Conservation (phyloP, 1,284 basidiomycete genomes). For the Ganoderma boninense region DNA sequence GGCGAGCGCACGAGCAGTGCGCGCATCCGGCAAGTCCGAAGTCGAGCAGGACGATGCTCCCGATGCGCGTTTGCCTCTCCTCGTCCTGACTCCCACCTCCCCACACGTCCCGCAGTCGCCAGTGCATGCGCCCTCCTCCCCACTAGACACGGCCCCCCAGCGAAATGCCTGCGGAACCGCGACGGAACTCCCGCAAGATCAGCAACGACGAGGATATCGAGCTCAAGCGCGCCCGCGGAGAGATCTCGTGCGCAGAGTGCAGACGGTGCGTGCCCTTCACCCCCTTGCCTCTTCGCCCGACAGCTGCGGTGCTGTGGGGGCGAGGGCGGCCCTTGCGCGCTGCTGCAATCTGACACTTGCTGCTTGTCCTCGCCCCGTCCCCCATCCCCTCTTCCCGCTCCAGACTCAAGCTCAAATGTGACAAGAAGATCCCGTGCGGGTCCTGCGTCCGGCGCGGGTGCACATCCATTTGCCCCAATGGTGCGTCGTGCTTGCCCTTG, state of each 20-base stretch:
- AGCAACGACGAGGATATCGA: conserved; percentile 50
- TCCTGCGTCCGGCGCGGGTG: conserved; percentile 80
- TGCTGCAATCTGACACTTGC: conserved; percentile 1
- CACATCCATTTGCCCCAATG: conserved; percentile 79
- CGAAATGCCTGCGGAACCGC: conserved; percentile 41
- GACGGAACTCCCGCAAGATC: conserved; percentile 38
- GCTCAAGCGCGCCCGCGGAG: conserved; percentile 72
- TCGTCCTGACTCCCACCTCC: conserved; percentile 8
- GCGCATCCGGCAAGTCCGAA: not conserved
- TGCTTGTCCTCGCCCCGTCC: not conserved
- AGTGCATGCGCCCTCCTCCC: not conserved
- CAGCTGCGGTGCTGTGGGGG: not conserved
- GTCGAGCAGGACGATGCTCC: conserved; percentile 1
- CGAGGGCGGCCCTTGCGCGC: not conserved
- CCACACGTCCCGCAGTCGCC: not conserved
- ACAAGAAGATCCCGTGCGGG: conserved; percentile 78
- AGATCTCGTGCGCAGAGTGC: conserved; percentile 78
- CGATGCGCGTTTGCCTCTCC: conserved; percentile 6
- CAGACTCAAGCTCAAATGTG: conserved; percentile 81
- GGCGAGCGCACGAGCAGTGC: not conserved
- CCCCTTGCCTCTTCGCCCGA: not conserved
- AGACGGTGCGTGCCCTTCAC: conserved; percentile 55
- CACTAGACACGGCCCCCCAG: not conserved
- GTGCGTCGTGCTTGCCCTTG: conserved; percentile 38
- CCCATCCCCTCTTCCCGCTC: not conserved